Evolutionary conservation across 1,139 yeast genomes (phyloP), one percentile per base, ranked within the genome.

Genomic region (Debaryomyces udenii): DNA sequence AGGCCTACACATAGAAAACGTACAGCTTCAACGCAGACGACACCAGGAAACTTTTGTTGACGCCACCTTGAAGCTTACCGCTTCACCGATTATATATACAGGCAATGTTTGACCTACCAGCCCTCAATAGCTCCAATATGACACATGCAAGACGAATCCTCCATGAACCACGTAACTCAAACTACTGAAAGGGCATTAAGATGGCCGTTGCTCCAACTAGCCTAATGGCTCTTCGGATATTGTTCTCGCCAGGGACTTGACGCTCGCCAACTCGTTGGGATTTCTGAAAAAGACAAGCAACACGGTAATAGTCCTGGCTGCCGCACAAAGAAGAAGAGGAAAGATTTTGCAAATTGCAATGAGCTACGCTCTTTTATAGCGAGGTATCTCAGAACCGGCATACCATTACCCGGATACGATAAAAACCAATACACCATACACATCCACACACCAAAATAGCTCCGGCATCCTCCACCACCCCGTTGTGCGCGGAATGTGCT

Each of bases 261-360:
- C 78, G 76, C 77, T 72, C 72, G 76, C 76, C 76, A 62, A 66
- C 71, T 71, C 76, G 77, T 71, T 45, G 70, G 74, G 66, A 66
- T 64, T 56, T 57, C 67, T 62, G 66, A 69, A 67, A 64, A 66
- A 66, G 77, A 72, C 77, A 72, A 72, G 76, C 78, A 72, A 73
- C 78, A 73, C 78, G 78, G 78, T 68, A 61, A 63, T 64, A 70
- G 77, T 67, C 68, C 71, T 68, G 78, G 78, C 75, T 70, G 76
- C 78, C 78, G 78, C 78, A 73, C 76, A 59, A 66, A 59, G 70
- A 65, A 57, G 52, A 57, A 54, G 42, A 48, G 36, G 38, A 39
- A 36, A 42, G 10, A 13, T 20, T 16, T 26, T 29, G 33, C 30
- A 18, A 35, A 26, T 16, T 14, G 37, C 18, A 38, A 37, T n/a